Percentiles rank a stretch among this genome's conserved stretches.
Conservation (phyloP, 2,329 filamentous ascomycete genomes). For the Diplodia corticola region DNA sequence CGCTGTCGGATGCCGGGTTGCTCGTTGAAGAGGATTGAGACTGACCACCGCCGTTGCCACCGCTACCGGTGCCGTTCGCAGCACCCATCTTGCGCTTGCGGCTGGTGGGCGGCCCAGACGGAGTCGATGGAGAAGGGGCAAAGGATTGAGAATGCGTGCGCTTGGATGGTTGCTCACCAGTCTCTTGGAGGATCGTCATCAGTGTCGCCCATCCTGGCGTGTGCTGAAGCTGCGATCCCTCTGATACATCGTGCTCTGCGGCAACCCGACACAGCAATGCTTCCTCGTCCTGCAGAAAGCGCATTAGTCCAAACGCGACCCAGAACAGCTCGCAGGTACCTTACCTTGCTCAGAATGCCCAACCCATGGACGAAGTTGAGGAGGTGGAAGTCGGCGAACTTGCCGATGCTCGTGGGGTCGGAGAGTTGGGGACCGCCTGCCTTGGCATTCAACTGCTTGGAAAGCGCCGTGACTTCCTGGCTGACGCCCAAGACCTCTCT, state of each 20-base stretch:
- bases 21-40: slow-evolving; percentile 6
- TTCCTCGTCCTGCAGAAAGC: slow-evolving; percentile 74
- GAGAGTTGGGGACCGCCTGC: slow-evolving; percentile 55
- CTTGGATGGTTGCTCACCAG: slow-evolving; percentile 89
- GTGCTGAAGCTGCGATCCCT: slow-evolving; percentile 79
- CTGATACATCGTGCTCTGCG: slow-evolving; percentile 74
- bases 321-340: not conserved
- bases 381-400: slow-evolving; percentile 90
- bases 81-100: slow-evolving; percentile 13
- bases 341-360: slow-evolving; percentile 80
- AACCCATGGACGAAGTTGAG: slow-evolving; percentile 83
- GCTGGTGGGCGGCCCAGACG: slow-evolving; percentile 29
- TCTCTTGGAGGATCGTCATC: slow-evolving; percentile 85
- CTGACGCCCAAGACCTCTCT: slow-evolving; percentile 81
- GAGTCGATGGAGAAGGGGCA: slow-evolving; percentile 24
- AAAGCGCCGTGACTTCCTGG: slow-evolving; percentile 72
- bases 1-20: slow-evolving; percentile 48
- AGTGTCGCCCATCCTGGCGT: slow-evolving; percentile 93
- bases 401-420: slow-evolving; percentile 63
- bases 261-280: slow-evolving; percentile 82
- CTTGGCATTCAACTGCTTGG: slow-evolving; percentile 65
- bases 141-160: slow-evolving; percentile 42
- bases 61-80: slow-evolving; percentile 5
- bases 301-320: slow-evolving; percentile 22
- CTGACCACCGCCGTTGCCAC: slow-evolving; percentile 9